Evolutionary conservation across 1,284 basidiomycete species (phyloP).

Genomic region (Bondarzewia mesenterica): DNA sequence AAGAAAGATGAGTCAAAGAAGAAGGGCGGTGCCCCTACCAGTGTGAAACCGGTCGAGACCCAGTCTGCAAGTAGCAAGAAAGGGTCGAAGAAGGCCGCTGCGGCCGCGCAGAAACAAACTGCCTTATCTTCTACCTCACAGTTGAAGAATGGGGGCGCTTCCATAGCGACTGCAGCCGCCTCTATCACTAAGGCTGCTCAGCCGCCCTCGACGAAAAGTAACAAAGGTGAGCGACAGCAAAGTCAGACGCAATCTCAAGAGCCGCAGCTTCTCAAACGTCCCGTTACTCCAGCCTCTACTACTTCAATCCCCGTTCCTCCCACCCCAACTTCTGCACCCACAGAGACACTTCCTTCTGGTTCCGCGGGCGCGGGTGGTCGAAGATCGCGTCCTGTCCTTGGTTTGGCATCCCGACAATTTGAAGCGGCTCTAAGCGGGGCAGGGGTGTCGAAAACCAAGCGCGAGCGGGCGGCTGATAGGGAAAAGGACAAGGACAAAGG

Average conservation of each 20-base stretch:
- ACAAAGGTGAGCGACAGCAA: conserved; percentile 7
- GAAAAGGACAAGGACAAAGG: conserved; percentile 13
- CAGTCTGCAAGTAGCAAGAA: background rate
- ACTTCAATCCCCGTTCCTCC: conserved; percentile 7
- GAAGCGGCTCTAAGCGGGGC: conserved; percentile 56
- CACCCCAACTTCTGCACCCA: conserved; percentile 12
- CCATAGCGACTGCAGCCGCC: conserved; percentile 8
- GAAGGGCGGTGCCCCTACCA: conserved; percentile 22
- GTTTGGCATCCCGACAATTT: conserved; percentile 53
- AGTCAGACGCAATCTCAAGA: conserved; percentile 5
- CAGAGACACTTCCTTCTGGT: conserved; percentile 6
- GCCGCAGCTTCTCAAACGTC: background rate
- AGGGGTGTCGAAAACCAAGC: conserved; percentile 29
- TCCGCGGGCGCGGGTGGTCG: conserved; percentile 7
- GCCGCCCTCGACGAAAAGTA: background rate
- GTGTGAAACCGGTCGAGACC: conserved; percentile 14
- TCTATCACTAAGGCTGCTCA: conserved; percentile 1
- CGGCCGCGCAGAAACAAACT: conserved; percentile 8
- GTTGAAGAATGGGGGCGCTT: conserved; percentile 4
- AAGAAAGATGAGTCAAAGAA: conserved; percentile 51
- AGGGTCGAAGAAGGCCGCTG: conserved; percentile 4
- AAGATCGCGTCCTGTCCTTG: conserved; percentile 44
- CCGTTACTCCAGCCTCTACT: conserved; percentile 8
- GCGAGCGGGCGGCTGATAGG: conserved; percentile 17
- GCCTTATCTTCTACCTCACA: background rate